Percentiles rank a stretch among this genome's conserved stretches.
phyloP scores from a whole-genome alignment of 257 asterid genomes.

The Oldenlandia corymbosa region DNA sequence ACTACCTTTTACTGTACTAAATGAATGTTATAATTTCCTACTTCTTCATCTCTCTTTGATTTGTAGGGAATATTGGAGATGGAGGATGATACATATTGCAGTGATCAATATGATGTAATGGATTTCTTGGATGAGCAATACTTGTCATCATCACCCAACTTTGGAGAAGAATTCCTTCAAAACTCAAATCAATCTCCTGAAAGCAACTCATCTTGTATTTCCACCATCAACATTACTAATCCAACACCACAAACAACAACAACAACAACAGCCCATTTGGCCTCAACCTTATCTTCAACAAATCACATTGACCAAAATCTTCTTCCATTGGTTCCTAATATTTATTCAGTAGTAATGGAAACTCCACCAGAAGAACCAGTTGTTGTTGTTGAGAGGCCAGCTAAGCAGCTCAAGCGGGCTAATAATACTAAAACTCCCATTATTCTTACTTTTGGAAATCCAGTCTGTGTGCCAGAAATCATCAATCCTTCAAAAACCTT shows the following conservation, averaged over 20 bases:
- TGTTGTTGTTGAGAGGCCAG: too few species aligned
- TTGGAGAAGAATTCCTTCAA: constrained; percentile 5
- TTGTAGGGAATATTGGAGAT: constrained; percentile 14
- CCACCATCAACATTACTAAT: constrained; percentile 4
- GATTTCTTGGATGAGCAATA: constrained; percentile 5
- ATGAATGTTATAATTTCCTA: too few species aligned
- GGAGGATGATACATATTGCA: constrained; percentile 12
- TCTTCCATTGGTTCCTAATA: too few species aligned
- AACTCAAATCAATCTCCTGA: constrained; percentile 1
- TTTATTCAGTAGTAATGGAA: too few species aligned
- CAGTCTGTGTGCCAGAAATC: background rate
- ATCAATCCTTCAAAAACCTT: too few species aligned
- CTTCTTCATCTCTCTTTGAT: too few species aligned
- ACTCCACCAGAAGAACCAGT: too few species aligned
- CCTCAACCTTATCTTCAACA: too few species aligned
- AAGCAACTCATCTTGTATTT: background rate
- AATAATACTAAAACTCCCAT: constrained; percentile 1
- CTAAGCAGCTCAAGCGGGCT: too few species aligned
- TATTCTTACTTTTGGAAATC: constrained; percentile 20
- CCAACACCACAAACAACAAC: constrained; percentile 1
- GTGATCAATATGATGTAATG: constrained; percentile 8
- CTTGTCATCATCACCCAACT: background rate
- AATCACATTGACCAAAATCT: too few species aligned
- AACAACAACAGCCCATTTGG: too few species aligned
- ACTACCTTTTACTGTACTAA: too few species aligned